Conservation (phyloP, 495 filamentous ascomycete genomes). For the Haplographium delicatum region DNA sequence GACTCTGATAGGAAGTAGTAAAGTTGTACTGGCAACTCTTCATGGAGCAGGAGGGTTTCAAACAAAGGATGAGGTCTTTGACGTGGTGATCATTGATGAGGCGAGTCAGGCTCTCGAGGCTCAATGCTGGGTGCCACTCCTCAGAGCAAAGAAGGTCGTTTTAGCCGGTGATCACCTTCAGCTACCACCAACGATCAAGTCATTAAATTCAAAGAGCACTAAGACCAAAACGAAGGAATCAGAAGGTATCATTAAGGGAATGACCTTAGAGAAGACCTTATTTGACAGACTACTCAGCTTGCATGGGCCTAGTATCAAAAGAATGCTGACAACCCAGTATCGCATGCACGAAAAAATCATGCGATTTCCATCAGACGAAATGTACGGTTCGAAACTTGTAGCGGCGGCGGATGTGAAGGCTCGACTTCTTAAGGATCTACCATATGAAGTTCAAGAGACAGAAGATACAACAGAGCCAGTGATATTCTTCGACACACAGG, state of each 20-base stretch:
- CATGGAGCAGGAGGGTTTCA: constrained; percentile 90
- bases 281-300: constrained; percentile 83
- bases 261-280: constrained; percentile 76
- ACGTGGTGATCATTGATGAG: constrained; percentile 94
- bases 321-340: constrained; percentile 79
- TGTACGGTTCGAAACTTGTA: constrained; percentile 77
- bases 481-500: constrained; percentile 94
- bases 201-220: constrained; percentile 49
- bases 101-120: constrained; percentile 94
- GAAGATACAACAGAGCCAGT: constrained; percentile 87
- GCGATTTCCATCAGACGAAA: constrained; percentile 82
- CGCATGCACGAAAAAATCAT: constrained; percentile 97
- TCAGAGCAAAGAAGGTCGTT: constrained; percentile 76
- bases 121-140: constrained; percentile 94
- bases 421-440: constrained; percentile 70
- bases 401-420: constrained; percentile 72
- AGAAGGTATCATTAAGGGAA: constrained; percentile 34
- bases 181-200: constrained; percentile 92
- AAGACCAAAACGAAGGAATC: constrained; percentile 25
- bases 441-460: constrained; percentile 71
- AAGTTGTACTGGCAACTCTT: constrained; percentile 85
- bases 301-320: constrained; percentile 79
- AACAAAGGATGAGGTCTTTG: constrained; percentile 73
- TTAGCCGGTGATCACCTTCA: constrained; percentile 94
- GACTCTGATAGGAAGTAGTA: constrained; percentile 67